These are phyloP conservation scores for Leishmania martiniquensis DNA, from an alignment of 208 protist genomes.

Conservation along the genomic window DNA sequence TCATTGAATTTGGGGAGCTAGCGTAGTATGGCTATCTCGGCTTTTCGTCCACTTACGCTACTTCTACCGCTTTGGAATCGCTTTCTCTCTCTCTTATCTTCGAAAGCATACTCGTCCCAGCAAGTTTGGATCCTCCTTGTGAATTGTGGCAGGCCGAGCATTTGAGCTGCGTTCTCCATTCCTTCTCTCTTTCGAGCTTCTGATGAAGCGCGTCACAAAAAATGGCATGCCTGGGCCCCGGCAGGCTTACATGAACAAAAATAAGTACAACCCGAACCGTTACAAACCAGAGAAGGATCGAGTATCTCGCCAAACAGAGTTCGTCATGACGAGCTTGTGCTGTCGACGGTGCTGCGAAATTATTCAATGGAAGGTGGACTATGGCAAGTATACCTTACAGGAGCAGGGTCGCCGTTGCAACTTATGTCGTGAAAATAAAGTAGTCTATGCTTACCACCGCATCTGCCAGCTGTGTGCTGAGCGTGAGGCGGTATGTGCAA, in stretches of 20 bases:
- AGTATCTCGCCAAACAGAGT: conserved; percentile 36
- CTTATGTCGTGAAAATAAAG: conserved; percentile 55
- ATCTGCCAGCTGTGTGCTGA: conserved; percentile 81
- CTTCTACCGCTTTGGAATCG: background rate
- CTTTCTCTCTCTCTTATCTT: background rate
- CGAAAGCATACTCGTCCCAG: background rate
- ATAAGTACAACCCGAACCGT: conserved; percentile 80
- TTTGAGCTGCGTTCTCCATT: background rate
- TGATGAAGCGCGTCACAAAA: conserved; percentile 48
- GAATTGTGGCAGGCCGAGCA: background rate
- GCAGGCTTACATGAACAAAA: conserved; percentile 72
- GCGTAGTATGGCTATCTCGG: background rate
- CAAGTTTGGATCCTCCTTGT: background rate
- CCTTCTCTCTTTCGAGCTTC: background rate
- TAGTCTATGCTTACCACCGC: conserved; percentile 74
- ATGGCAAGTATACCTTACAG: conserved; percentile 79
- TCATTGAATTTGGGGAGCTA: background rate
- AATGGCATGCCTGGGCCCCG: conserved; percentile 44
- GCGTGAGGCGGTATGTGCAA: conserved; percentile 57
- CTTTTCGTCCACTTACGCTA: background rate
- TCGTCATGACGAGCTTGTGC: conserved; percentile 77
- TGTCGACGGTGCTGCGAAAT: conserved; percentile 86
- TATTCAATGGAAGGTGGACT: conserved; percentile 90
- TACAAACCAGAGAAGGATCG: conserved; percentile 80
- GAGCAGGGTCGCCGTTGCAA: conserved; percentile 74